Base-by-base conservation (phyloP, 192 early-diverging fungal genomes). In the Chytriomyces hyalinus region DNA sequence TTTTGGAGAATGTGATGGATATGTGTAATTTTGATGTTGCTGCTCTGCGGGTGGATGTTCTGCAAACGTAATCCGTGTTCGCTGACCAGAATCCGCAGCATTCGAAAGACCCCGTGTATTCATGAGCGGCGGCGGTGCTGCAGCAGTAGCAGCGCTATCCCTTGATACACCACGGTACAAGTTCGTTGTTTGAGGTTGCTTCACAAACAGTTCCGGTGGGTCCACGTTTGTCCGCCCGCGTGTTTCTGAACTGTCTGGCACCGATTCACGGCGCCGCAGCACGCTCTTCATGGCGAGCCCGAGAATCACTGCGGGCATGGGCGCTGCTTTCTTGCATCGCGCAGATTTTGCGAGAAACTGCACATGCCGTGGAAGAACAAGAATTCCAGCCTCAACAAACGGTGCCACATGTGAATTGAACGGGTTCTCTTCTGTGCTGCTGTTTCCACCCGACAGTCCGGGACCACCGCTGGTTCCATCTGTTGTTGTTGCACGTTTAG, bases 301-400 rank as follows among this genome's bases (percentile, higher is more conserved):
- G 3, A 71, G 6, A 6, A 71, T 45, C 3, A 59, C 26, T 7
- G 69, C 69, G 8, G 69, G 69, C 50, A 71, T 57, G 7, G 69
- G 69, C 26, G 69, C 69, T 2, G 50, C n/a, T 15, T 20, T 7
- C 51, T 71, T 71, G 49, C 69, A 71, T 13, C 50, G 48, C 57
- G 69, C 69, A 10, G 69, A 48, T 53, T 53, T 71, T 8, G 49
- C 49, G 7, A 71, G 57, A 43, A 71, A 71, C 69, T 71, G 69
- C 13, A 71, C 48, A n/a, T 71, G 69, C 10, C 69, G 47, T 3
- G 69, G 69, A 71, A 71, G 69, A 9, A 71, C 69, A n/a, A 17
- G 11, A 24, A 71, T 51, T 11, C 69, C 69, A 20, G 69, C 51
- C 17, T 71, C 69, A 20, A 71, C 15, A 59, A 71, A 71, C 15